Percentiles rank a stretch among this genome's conserved stretches.
These are phyloP conservation scores for Lasiodiplodia sp. DNA, from an alignment of 2,329 filamentous ascomycete species.

Conservation along the genomic window DNA sequence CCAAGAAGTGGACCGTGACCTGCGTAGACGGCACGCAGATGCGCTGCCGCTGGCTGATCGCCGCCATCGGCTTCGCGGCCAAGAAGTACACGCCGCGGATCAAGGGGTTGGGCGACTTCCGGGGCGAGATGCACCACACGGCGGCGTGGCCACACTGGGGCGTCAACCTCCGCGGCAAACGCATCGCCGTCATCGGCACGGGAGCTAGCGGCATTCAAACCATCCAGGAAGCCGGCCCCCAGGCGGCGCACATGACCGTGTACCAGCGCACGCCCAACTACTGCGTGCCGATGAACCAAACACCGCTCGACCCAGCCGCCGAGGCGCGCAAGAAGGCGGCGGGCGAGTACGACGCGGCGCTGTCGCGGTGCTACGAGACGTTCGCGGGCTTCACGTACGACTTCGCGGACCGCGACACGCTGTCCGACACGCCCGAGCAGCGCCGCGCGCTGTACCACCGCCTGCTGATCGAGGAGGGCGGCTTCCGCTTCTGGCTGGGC, in stretches of 20 bases:
- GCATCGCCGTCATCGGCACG: slow-evolving; percentile 30
- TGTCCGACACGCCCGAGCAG: slow-evolving; percentile 34
- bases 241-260: slow-evolving; percentile 10
- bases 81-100: slow-evolving; percentile 45
- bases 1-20: slow-evolving; percentile 50
- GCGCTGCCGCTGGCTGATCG: slow-evolving; percentile 55
- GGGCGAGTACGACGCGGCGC: slow-evolving; percentile 15
- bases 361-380: slow-evolving; percentile 40
- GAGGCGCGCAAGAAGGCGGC: slow-evolving; percentile 33
- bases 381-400: slow-evolving; percentile 37
- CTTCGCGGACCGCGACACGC: slow-evolving; percentile 29
- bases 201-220: slow-evolving; percentile 29
- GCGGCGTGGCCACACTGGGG: slow-evolving; percentile 23
- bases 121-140: slow-evolving; percentile 21
- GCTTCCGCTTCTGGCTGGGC: slow-evolving; percentile 47
- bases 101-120: slow-evolving; percentile 38
- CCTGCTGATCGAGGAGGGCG: slow-evolving; percentile 44
- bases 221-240: slow-evolving; percentile 33
- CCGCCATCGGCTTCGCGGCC: slow-evolving; percentile 43
- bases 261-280: slow-evolving; percentile 34
- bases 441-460: slow-evolving; percentile 34
- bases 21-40: slow-evolving; percentile 52
- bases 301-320: slow-evolving; percentile 32
- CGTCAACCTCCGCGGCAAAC: slow-evolving; percentile 22
- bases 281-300: slow-evolving; percentile 40